Percentiles rank a stretch among this genome's conserved stretches.
phyloP scores from a whole-genome alignment of 768 basidiomycete species.

The Auricularia sp. region DNA sequence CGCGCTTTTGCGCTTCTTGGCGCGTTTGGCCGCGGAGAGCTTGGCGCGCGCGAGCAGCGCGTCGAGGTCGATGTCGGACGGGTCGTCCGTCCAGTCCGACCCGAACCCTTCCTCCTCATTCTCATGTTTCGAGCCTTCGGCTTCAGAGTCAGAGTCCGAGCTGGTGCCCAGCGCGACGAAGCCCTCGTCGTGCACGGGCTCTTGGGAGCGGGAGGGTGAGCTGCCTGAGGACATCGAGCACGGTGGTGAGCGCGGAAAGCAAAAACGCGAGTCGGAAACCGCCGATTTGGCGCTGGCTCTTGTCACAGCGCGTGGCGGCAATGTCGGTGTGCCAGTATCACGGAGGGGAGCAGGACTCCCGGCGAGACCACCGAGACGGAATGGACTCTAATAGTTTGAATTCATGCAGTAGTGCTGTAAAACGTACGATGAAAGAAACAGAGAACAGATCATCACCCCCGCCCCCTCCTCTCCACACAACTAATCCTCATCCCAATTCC shows the following conservation, averaged over 20 bases:
- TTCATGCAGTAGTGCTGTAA: no score
- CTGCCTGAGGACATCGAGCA: no score
- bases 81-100: background rate
- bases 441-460: no score
- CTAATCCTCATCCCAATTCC: conserved; percentile 75
- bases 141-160: background rate
- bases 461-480: background rate
- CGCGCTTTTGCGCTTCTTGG: background rate
- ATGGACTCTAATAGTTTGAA: no score
- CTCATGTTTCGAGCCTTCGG: background rate
- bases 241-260: no score
- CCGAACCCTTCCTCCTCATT: background rate
- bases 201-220: background rate
- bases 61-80: background rate
- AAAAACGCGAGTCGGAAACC: no score
- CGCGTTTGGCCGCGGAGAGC: background rate
- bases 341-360: no score
- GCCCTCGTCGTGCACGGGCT: background rate
- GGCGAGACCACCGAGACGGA: no score
- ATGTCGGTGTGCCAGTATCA: no score
- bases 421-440: no score
- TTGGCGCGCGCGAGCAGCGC: background rate
- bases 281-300: no score
- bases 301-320: no score
- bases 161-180: background rate